phyloP scores from a whole-genome alignment of 2,329 filamentous ascomycete genomes.

The Thermochaetoides dissita region DNA sequence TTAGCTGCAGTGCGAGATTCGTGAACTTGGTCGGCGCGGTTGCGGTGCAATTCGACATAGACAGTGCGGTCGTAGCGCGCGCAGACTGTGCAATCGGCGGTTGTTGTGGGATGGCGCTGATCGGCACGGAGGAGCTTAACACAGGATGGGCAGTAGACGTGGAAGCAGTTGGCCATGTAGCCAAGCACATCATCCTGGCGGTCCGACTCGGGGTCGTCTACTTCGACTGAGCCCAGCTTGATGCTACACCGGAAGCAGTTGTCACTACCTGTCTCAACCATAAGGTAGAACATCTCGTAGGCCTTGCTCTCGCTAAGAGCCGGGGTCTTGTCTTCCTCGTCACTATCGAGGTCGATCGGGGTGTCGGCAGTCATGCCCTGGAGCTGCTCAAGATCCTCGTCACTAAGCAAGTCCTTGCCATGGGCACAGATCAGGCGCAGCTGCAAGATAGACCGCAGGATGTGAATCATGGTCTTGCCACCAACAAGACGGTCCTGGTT shows the following conservation, averaged over 20 bases:
- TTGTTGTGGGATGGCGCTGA: conserved; percentile 4
- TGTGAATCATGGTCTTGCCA: conserved; percentile 84
- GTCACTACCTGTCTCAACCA: conserved; percentile 69
- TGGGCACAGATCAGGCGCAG: conserved; percentile 85
- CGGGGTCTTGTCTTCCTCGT: conserved; percentile 46
- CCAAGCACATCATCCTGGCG: conserved; percentile 53
- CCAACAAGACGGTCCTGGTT: conserved; percentile 52
- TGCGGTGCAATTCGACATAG: conserved; percentile 55
- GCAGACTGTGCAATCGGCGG: conserved; percentile 7
- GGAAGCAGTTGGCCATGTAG: conserved; percentile 75
- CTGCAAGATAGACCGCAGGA: conserved; percentile 79
- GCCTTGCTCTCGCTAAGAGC: conserved; percentile 56
- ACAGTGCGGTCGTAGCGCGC: conserved; percentile 28
- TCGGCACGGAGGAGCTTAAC: conserved; percentile 45
- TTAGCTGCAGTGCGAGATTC: conserved; percentile 27
- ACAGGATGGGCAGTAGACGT: conserved; percentile 68
- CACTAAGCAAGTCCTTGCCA: conserved; percentile 76
- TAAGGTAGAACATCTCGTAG: conserved; percentile 72
- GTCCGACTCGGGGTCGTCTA: conserved; percentile 44
- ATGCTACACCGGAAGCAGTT: conserved; percentile 56
- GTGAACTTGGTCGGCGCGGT: conserved; percentile 43
- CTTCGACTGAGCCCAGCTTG: conserved; percentile 43
- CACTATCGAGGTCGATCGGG: conserved; percentile 78
- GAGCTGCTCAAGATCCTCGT: conserved; percentile 66
- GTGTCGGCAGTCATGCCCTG: conserved; percentile 72